A percentile compares a stretch with the other conserved stretches of the same genome.
Conservation (phyloP, 352 stramenopile species). For the Globisporangium spiculum region DNA sequence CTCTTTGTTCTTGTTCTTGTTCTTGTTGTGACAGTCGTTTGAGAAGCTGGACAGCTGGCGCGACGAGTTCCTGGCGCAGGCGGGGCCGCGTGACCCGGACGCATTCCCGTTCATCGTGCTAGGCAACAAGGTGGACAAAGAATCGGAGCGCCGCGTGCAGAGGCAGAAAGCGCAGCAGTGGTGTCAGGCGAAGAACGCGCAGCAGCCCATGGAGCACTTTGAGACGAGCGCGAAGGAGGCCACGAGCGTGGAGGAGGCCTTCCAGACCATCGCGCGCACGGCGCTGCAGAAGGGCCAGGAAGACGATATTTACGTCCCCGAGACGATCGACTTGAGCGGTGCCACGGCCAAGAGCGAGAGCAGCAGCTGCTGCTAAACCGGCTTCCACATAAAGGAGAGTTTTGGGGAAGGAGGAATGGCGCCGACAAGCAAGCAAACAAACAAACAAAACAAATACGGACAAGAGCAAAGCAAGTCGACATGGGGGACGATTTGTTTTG, state of each 20-base stretch:
- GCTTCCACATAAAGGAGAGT: background rate
- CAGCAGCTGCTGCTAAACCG: slow-evolving; percentile 66
- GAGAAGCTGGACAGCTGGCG: slow-evolving; percentile 98
- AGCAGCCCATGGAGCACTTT: slow-evolving; percentile 94
- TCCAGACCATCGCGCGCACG: slow-evolving; percentile 90
- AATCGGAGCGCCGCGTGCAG: slow-evolving; percentile 82
- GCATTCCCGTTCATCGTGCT: slow-evolving; percentile 98
- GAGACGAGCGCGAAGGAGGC: slow-evolving; percentile 98
- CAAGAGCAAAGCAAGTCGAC: slow-evolving; percentile 8
- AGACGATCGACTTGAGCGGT: slow-evolving; percentile 84
- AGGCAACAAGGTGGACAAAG: slow-evolving; percentile 98
- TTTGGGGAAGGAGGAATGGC: background rate
- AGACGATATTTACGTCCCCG: slow-evolving; percentile 85
- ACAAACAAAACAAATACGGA: background rate
- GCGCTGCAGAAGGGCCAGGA: slow-evolving; percentile 86
- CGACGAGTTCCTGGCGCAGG: slow-evolving; percentile 96
- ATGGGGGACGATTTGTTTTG: background rate
- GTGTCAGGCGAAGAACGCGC: slow-evolving; percentile 86
- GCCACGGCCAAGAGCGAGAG: slow-evolving; percentile 64
- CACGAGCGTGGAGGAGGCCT: slow-evolving; percentile 96
- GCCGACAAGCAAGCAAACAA: slow-evolving; percentile 2
- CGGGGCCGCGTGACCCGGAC: slow-evolving; percentile 85
- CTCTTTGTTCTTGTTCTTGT: background rate
- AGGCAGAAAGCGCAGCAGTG: slow-evolving; percentile 92
- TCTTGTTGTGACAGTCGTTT: slow-evolving; percentile 76